Base-by-base conservation (phyloP, 345 rosid species). In the Sonneratia alba region DNA sequence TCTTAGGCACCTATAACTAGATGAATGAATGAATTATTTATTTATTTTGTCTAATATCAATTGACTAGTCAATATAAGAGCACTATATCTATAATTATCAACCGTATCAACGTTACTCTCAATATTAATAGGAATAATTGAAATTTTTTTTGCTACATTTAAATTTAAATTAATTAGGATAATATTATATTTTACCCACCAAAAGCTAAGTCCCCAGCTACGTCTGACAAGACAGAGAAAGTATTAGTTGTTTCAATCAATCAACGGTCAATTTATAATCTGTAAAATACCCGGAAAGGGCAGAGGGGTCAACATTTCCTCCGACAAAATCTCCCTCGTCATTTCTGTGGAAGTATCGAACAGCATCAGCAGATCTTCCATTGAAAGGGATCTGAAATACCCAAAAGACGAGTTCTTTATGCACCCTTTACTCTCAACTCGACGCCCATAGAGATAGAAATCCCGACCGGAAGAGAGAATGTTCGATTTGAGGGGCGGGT, bases 311-410 rank as follows among this genome's bases (percentile, higher is more conserved):
- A 34, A 62, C 38, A 34, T 27, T 27, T 62, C 27, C 37, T 62
- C 66, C 66, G 66, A 62, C 66, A 62, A 62, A 62, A 62, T 62
- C 66, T 62, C 66, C 63, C 38, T 62, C 66, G 66, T 62, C 27
- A 4, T 62, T 27, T 62, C 38, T 62, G 66, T 68, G 56, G 71
- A 68, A 51, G 55, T 68, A 42, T 27, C 37, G 55, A 68, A 42
- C 24, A 56, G 63, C 66, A 36, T 18, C 64, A 32, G 51, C 73
- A 22, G 73, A 71, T 71, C 73, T 71, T 56, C 73, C 73, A 56
- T 53, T 71, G 66, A 57, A 71, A n/a, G 34, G 12, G 63, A 57
- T 47, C 22, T 12, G 22, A 57, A 57, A 57, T 62, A 62, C 66
- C 66, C 13, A 62, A 34, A 62, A 71, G 73, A 57, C 59, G 38